Conservation (phyloP, 352 stramenopile genomes). For the Aphanomyces invadans region DNA sequence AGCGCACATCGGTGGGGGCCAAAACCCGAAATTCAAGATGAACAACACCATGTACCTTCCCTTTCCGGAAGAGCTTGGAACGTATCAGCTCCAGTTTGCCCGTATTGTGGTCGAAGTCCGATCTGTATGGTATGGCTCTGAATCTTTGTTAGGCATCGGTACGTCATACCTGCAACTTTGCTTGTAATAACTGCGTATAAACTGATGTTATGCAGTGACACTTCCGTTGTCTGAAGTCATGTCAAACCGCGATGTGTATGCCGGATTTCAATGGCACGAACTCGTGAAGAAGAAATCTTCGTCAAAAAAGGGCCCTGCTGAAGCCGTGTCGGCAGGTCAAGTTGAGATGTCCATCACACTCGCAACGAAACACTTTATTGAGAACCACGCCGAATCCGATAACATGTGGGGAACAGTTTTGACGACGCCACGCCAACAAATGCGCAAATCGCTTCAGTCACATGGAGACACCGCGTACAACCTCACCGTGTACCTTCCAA, state of each 20-base stretch:
- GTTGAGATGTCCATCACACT: slow-evolving; percentile 76
- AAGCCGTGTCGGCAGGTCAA: slow-evolving; percentile 40
- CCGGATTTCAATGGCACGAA: slow-evolving; percentile 84
- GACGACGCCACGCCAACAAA: background rate
- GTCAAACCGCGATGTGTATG: slow-evolving; percentile 18
- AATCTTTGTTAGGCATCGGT: slow-evolving; percentile 76
- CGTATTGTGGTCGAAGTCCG: slow-evolving; percentile 81
- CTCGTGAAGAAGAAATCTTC: slow-evolving; percentile 70
- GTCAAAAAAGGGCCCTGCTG: slow-evolving; percentile 35
- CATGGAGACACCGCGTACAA: slow-evolving; percentile 37
- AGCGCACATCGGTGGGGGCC: slow-evolving; percentile 60
- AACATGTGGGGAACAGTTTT: background rate
- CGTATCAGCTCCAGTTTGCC: slow-evolving; percentile 45
- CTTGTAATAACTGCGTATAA: background rate
- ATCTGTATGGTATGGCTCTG: slow-evolving; percentile 75
- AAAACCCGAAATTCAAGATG: slow-evolving; percentile 69
- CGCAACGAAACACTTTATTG: slow-evolving; percentile 59
- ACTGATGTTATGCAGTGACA: background rate
- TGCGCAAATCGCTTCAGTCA: slow-evolving; percentile 33
- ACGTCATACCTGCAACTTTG: no score
- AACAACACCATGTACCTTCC: slow-evolving; percentile 74
- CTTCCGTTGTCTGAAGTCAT: background rate
- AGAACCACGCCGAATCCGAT: slow-evolving; percentile 44
- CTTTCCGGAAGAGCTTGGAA: slow-evolving; percentile 51
- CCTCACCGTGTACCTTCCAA: slow-evolving; percentile 57